These are phyloP conservation scores for Boletus bicolor DNA, from an alignment of 768 basidiomycete species.

Conservation along the genomic window DNA sequence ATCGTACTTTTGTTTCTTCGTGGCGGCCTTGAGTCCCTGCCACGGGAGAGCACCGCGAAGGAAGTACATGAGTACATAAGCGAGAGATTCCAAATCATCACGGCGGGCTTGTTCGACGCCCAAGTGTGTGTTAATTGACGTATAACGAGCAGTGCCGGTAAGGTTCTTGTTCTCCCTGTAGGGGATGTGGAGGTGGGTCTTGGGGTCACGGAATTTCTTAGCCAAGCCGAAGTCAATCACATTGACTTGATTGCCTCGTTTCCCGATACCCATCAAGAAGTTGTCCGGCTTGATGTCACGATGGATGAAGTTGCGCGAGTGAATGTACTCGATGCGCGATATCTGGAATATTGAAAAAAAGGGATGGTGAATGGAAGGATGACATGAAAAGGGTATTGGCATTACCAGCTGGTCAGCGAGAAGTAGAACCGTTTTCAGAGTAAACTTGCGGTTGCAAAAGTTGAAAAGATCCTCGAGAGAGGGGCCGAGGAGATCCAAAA, in stretches of 20 bases:
- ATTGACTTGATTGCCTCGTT: conserved; percentile 99
- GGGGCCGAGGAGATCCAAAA: conserved; percentile 92
- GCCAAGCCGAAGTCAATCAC: conserved; percentile 98
- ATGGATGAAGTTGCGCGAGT: conserved; percentile 98
- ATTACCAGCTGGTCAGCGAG: conserved; percentile 92
- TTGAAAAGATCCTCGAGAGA: conserved; percentile 91
- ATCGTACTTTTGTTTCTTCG: conserved; percentile 99
- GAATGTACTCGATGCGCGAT: conserved; percentile 98
- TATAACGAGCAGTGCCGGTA: conserved; percentile 98
- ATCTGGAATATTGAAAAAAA: conserved; percentile 51
- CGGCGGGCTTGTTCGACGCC: conserved; percentile 98
- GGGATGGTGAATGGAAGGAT: conserved; percentile 41
- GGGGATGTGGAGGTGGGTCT: conserved; percentile 99
- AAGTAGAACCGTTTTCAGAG: conserved; percentile 92
- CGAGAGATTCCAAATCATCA: conserved; percentile 96
- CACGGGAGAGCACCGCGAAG: conserved; percentile 96
- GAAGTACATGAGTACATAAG: conserved; percentile 99
- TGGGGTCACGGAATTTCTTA: conserved; percentile 99
- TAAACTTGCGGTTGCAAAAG: conserved; percentile 97
- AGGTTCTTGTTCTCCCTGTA: conserved; percentile 99
- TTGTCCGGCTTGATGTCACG: conserved; percentile 99
- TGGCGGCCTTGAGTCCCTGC: conserved; percentile 99
- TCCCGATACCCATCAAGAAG: conserved; percentile 99
- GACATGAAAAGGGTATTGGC: fast-evolving
- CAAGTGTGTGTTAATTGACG: conserved; percentile 97